A percentile compares a stretch with the other conserved stretches of the same genome.
phyloP scores from a whole-genome alignment of 78 protist species.

The Parvularia atlantis region DNA sequence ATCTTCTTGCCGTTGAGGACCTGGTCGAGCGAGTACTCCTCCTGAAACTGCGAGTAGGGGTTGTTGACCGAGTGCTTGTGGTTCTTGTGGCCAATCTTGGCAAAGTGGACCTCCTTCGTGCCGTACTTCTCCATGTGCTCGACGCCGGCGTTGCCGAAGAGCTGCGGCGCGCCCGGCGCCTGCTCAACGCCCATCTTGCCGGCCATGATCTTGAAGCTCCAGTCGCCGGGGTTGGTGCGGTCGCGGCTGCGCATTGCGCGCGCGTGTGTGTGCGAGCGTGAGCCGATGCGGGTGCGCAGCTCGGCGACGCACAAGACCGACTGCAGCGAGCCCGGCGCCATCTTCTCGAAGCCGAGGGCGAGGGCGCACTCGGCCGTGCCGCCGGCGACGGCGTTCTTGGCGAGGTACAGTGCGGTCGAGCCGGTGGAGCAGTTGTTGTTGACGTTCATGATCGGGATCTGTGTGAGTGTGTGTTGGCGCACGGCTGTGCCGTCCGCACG shows the following conservation, averaged over 20 bases:
- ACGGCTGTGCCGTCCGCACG: no score
- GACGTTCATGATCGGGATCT: constrained; percentile 27
- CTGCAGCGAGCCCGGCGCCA: constrained; percentile 39
- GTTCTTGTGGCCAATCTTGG: constrained; percentile 29
- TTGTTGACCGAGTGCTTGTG: constrained; percentile 36
- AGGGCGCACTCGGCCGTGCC: constrained; percentile 22
- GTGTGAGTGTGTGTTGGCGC: no score
- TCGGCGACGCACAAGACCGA: no score
- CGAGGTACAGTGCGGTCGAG: constrained; percentile 22
- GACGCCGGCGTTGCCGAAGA: constrained; percentile 26
- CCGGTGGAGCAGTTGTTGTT: constrained; percentile 45
- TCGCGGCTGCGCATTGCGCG: no score
- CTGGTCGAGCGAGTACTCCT: constrained; percentile 17
- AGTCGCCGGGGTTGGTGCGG: constrained; percentile 30
- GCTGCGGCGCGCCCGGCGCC: constrained; percentile 24
- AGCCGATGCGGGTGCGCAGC: no score
- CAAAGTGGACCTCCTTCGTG: constrained; percentile 11
- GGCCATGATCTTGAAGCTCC: constrained; percentile 5
- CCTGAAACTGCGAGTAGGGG: constrained; percentile 34
- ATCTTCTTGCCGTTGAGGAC: neutral
- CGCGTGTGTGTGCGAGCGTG: no score
- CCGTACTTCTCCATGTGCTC: constrained; percentile 27
- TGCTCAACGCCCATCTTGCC: neutral
- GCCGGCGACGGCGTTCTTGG: constrained; percentile 9
- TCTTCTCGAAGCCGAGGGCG: constrained; percentile 38